These are phyloP conservation scores for Hypocreales sp. DNA, from an alignment of 2,329 filamentous ascomycete species.

Conservation along the genomic window DNA sequence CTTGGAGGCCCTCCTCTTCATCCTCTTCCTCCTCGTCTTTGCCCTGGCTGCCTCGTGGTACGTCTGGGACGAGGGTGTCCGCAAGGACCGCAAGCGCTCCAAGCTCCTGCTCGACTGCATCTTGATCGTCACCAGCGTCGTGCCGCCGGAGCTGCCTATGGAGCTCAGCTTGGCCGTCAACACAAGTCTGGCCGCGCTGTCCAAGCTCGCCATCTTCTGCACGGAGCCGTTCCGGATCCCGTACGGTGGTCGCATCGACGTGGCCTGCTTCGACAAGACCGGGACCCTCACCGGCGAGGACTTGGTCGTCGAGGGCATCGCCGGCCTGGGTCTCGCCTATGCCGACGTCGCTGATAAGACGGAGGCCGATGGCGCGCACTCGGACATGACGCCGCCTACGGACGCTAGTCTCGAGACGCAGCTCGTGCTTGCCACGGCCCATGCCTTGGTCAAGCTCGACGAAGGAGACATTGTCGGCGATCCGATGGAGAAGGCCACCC, in stretches of 20 bases:
- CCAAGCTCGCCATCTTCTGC: conserved; percentile 94
- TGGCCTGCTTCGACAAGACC: conserved; percentile 98
- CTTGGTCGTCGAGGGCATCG: conserved; percentile 91
- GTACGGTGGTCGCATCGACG: conserved; percentile 84
- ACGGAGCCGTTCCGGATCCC: conserved; percentile 98
- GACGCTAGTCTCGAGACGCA: conserved; percentile 69
- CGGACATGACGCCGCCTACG: conserved; percentile 55
- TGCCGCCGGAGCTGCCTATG: conserved; percentile 97
- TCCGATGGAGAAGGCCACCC: conserved; percentile 96
- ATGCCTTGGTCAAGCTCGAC: conserved; percentile 89
- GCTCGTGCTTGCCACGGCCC: conserved; percentile 83
- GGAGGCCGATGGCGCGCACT: conserved; percentile 72
- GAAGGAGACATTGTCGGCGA: conserved; percentile 96
- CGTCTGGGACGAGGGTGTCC: conserved; percentile 93
- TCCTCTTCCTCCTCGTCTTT: conserved; percentile 90
- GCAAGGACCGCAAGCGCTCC: conserved; percentile 86
- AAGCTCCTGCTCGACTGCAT: conserved; percentile 95
- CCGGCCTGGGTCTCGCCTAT: conserved; percentile 64
- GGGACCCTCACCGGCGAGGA: conserved; percentile 94
- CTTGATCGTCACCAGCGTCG: conserved; percentile 93
- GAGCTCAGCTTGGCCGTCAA: conserved; percentile 95
- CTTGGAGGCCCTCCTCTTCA: conserved; percentile 89
- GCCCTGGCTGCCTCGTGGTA: conserved; percentile 97
- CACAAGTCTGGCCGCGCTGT: conserved; percentile 85
- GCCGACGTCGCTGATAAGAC: conserved; percentile 45